Evolutionary conservation across 169 alveolate species (phyloP).

Genomic region (Plasmodium berghei): DNA sequence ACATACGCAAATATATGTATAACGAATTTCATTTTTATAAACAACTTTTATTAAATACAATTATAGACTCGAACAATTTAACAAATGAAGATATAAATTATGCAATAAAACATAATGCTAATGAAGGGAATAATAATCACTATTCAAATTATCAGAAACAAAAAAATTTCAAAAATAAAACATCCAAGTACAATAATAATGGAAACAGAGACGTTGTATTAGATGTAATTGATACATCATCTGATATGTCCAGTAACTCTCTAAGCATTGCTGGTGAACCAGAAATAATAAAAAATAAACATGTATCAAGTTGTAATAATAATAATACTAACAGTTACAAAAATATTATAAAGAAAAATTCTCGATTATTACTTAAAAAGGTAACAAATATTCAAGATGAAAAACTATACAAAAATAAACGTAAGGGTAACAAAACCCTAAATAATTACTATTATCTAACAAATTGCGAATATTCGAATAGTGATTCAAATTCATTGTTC

Average conservation of each 20-base stretch:
- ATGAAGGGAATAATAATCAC: neutral
- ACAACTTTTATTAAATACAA: slow-evolving; percentile 47
- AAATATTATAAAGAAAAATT: neutral
- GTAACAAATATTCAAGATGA: slow-evolving; percentile 36
- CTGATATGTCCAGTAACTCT: slow-evolving; percentile 1
- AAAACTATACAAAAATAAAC: slow-evolving; percentile 3
- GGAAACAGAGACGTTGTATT: neutral
- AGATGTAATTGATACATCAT: slow-evolving; percentile 7
- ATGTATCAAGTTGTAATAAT: neutral
- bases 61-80: slow-evolving; percentile 2
- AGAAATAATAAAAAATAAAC: neutral
- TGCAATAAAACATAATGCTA: neutral
- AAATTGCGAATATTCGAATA: slow-evolving; percentile 38
- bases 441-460: slow-evolving; percentile 21
- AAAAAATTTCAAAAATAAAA: neutral
- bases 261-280: neutral
- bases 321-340: neutral
- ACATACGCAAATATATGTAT: slow-evolving; percentile 42
- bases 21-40: slow-evolving; percentile 66
- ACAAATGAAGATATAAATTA: neutral
- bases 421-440: neutral
- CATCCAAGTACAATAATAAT: neutral
- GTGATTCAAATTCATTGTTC: slow-evolving; percentile 30
- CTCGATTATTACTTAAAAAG: slow-evolving; percentile 11
- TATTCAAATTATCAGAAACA: neutral